Evolutionary conservation across 805 yeast genomes (phyloP), one percentile per base, ranked within the genome.

Genomic region (Candida awuae): DNA sequence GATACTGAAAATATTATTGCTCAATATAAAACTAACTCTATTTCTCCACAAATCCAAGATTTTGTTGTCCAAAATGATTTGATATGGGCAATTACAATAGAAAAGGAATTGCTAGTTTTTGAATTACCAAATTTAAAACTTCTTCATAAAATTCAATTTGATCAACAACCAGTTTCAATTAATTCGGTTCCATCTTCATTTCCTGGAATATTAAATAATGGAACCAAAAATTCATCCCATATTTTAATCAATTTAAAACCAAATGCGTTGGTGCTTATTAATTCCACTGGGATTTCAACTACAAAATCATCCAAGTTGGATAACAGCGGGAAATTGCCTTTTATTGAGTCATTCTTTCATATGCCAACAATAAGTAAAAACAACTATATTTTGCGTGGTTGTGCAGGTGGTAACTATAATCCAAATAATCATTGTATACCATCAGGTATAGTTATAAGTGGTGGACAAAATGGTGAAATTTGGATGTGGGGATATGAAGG

Each of bases 401-500:
- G 48, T 23, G 45, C 45, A 8, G 48, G 48, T 25, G 40, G 37
- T 10, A 35, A 35, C 20, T 39, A 19, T 17, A 32, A 33, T 29
- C 37, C 42, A 17, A 15, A 6, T 9, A 12, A 17, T 12, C 14
- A 4, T 10, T 33, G 29, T 12, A 34, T 25, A 21, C 16, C 28
- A 4, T 28, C 48, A 2, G 42, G 46, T 15, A 27, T 45, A 14
- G 38, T 45, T 9, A 37, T 45, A 5, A 39, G 46, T 20, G 48
- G 48, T 10, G 42, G 42, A 9, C 34, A 32, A 18, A 32, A 39
- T 6, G 48, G 48, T 5, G 41, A 45, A 31, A 37, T 45, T 23
- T 45, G 48, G 48, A 20, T 45, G 18, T 45, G 48, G 48, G 48
- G 46, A 1, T 29, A 36, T 16, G 38, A 40, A 28, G 48, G 48